These are phyloP conservation scores for Sporothrix variecibatus DNA, from an alignment of 2,329 filamentous ascomycete species.

Conservation along the genomic window DNA sequence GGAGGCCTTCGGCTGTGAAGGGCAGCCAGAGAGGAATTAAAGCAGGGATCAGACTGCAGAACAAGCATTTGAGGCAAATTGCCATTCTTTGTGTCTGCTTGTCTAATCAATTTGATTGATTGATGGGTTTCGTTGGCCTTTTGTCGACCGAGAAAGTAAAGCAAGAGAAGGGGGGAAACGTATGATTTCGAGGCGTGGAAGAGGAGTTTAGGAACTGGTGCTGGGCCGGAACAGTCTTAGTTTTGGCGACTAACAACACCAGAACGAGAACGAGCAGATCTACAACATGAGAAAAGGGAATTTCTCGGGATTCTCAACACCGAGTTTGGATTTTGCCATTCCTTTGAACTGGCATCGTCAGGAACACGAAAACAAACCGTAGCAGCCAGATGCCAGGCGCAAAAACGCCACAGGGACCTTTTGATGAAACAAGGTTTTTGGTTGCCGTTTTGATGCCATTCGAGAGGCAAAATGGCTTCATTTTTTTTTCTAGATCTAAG, in stretches of 20 bases:
- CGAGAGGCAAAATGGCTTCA: background rate
- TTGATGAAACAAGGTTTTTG: background rate
- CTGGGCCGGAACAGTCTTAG: background rate
- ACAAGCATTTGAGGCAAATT: background rate
- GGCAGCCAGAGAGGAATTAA: too few relatives aligned
- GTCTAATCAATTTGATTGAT: background rate
- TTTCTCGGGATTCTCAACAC: background rate
- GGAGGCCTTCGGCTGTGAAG: too few relatives aligned
- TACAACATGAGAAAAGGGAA: background rate
- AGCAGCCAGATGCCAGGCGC: background rate
- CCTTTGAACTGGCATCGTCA: background rate
- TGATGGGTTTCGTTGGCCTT: background rate
- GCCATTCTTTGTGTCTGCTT: background rate
- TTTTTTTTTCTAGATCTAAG: background rate
- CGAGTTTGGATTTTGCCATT: background rate
- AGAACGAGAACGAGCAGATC: slow-evolving; percentile 1
- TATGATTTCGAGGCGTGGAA: background rate
- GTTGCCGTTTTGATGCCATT: background rate
- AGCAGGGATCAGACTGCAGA: background rate
- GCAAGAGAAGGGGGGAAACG: background rate
- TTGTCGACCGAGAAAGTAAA: background rate
- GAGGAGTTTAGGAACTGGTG: background rate
- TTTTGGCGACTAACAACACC: background rate
- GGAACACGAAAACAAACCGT: background rate
- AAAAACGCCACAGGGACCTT: background rate